Evolutionary conservation across 1,139 yeast species (phyloP), one percentile per base, ranked within the genome.

Genomic region (Suhomyces yuchorum): DNA sequence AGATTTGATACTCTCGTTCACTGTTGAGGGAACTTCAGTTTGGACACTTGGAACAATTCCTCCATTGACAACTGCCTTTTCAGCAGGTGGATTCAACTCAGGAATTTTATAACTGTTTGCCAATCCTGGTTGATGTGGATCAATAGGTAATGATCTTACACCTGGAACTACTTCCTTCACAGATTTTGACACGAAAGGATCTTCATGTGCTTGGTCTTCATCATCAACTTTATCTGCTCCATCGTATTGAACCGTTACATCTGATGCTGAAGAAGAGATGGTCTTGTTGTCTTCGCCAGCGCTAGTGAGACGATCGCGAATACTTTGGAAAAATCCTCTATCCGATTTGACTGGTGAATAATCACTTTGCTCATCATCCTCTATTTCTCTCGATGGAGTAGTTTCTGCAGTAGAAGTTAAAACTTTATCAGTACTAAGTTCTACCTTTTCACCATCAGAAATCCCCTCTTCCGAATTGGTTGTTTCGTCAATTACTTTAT

Each of bases 321-420:
- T 54, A 5, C 61, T 45, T 42, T 56, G 59, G 57, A 62, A 61
- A 19, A 58, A 56, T 7, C 59, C 61, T 14, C 47, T 43, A n/a
- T 53, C 56, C 3, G 48, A 40, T 44, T 53, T 42, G 15, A 51
- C 43, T 17, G 56, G 47, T 19, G 50, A 47, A 12, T 35, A 42
- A 19, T 49, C 50, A 35, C 53, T 43, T 40, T 44, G 45, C 24
- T 58, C 59, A 15, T 54, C 59, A 11, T 51, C 53, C 14, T 55
- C 59, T 15, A 44, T 50, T 26, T 65, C 68, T 42, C 62, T 65
- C 2, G 68, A 58, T 15, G 71, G 71, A 0, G 71, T 65, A 4
- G 71, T 66, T 54, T 67, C 71, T 6, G 70, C 70, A 8, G 70
- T 66, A 4, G 68, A 58, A 3, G 57, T 52, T 34, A 54, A 46